Conservation (phyloP, 140 eudicot species). For the Oenanthe javanica region DNA sequence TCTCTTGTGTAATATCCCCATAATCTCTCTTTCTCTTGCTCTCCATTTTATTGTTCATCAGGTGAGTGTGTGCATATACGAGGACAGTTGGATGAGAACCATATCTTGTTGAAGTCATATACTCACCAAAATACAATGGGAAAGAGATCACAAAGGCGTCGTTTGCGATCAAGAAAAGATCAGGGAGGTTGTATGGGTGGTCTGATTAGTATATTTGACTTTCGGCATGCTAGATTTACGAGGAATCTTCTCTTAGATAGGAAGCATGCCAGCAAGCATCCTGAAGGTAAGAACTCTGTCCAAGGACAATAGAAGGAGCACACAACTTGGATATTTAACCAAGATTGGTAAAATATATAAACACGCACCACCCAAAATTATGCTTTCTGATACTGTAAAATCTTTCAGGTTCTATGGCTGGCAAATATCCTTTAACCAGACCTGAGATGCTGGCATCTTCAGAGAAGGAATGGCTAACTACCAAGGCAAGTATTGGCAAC, state of each 20-base stretch:
- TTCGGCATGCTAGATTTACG: slow-evolving; percentile 65
- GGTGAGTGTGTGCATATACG: slow-evolving; percentile 13
- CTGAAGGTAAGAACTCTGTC: slow-evolving; percentile 37
- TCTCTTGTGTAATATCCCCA: not conserved
- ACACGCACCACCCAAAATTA: not conserved
- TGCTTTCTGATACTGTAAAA: slow-evolving; percentile 3
- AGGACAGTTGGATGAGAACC: slow-evolving; percentile 14
- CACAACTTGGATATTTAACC: not conserved
- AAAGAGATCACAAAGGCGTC: slow-evolving; percentile 58
- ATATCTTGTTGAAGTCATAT: slow-evolving; percentile 10
- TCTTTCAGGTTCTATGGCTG: slow-evolving; percentile 22
- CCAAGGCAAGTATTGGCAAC: slow-evolving; percentile 26
- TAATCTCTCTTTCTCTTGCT: not conserved
- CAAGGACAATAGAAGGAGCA: not conserved
- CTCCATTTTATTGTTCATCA: slow-evolving; percentile 22
- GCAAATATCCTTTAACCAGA: slow-evolving; percentile 29
- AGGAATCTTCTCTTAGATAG: slow-evolving; percentile 63
- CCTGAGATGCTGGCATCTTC: slow-evolving; percentile 23
- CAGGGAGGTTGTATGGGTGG: slow-evolving; percentile 89
- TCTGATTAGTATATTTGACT: slow-evolving; percentile 70
- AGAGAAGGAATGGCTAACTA: slow-evolving; percentile 23
- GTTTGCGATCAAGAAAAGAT: slow-evolving; percentile 43
- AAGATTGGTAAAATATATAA: not conserved
- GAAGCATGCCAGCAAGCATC: slow-evolving; percentile 28
- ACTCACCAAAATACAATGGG: slow-evolving; percentile 38